Evolutionary conservation across 257 asterid genomes (phyloP).

Genomic region (Cruciata laevipes): DNA sequence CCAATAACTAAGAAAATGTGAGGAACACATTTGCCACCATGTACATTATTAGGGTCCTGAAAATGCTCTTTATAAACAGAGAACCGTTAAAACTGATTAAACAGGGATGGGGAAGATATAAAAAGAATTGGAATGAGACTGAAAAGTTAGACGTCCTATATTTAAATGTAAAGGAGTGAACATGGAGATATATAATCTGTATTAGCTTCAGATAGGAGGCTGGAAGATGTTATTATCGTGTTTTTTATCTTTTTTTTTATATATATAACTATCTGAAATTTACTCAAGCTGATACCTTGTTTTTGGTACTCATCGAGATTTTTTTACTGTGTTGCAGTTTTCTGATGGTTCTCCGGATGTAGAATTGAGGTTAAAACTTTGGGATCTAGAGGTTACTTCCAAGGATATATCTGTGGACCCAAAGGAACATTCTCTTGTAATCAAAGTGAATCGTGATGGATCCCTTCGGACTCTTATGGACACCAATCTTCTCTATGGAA

Average conservation of each 20-base stretch:
- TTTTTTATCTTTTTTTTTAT: neutral
- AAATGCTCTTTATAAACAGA: neutral
- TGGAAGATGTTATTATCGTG: neutral
- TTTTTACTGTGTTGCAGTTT: slow-evolving; percentile 48
- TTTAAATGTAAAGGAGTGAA: neutral
- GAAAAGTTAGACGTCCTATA: neutral
- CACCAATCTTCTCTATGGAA: slow-evolving; percentile 56
- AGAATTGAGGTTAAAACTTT: slow-evolving; percentile 80
- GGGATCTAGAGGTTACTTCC: slow-evolving; percentile 43
- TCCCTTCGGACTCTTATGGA: slow-evolving; percentile 59
- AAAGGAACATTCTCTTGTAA: slow-evolving; percentile 57
- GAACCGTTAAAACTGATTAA: too few relatives aligned
- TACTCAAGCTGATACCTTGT: neutral
- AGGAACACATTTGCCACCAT: too few relatives aligned
- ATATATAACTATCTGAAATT: neutral
- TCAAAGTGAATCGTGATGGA: slow-evolving; percentile 52
- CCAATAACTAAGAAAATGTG: neutral
- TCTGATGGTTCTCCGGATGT: slow-evolving; percentile 67
- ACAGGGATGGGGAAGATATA: too few relatives aligned
- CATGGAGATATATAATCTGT: neutral
- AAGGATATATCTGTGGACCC: slow-evolving; percentile 63
- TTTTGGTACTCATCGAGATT: slow-evolving; percentile 7
- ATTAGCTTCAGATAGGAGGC: neutral
- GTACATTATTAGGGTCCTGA: too few relatives aligned
- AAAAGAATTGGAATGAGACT: neutral